phyloP scores from a whole-genome alignment of 768 basidiomycete species.

The Trametes meyenii region DNA sequence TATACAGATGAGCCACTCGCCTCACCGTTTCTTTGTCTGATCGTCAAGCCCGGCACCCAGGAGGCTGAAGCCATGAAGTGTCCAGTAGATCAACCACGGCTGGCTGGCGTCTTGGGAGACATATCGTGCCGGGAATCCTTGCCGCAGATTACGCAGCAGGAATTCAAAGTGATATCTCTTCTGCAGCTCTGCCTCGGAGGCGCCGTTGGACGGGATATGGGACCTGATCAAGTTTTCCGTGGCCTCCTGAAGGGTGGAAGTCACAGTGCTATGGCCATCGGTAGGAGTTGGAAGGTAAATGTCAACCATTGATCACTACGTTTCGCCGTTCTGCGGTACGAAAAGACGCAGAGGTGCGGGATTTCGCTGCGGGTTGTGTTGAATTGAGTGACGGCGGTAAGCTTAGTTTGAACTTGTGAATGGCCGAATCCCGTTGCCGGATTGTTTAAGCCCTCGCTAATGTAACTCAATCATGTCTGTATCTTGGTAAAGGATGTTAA shows the following conservation, averaged over 20 bases:
- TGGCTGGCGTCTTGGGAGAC: conserved; percentile 90
- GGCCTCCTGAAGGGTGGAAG: conserved; percentile 61
- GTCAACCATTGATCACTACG: background rate
- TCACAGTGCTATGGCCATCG: conserved; percentile 65
- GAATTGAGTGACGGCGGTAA: too few species aligned
- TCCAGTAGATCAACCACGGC: conserved; percentile 96
- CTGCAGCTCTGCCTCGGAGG: conserved; percentile 44
- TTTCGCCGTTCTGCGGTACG: too few species aligned
- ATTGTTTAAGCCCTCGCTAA: too few species aligned
- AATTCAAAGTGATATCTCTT: conserved; percentile 74
- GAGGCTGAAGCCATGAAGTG: conserved; percentile 78
- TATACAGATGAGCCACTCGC: background rate
- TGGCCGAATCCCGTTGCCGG: too few species aligned
- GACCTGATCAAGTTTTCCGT: conserved; percentile 67
- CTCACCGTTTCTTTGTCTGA: conserved; percentile 73
- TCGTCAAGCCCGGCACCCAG: conserved; percentile 81
- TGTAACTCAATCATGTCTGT: too few species aligned
- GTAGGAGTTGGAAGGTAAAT: conserved; percentile 40
- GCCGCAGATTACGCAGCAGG: conserved; percentile 68
- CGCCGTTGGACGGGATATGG: conserved; percentile 46
- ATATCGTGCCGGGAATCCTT: conserved; percentile 82
- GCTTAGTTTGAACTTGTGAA: too few species aligned
- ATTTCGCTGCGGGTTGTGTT: too few species aligned
- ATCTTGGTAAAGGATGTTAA: too few species aligned
- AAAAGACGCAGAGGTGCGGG: too few species aligned